These are phyloP conservation scores for Aspergillus neotritici DNA, from an alignment of 2,329 filamentous ascomycete genomes.

Conservation along the genomic window DNA sequence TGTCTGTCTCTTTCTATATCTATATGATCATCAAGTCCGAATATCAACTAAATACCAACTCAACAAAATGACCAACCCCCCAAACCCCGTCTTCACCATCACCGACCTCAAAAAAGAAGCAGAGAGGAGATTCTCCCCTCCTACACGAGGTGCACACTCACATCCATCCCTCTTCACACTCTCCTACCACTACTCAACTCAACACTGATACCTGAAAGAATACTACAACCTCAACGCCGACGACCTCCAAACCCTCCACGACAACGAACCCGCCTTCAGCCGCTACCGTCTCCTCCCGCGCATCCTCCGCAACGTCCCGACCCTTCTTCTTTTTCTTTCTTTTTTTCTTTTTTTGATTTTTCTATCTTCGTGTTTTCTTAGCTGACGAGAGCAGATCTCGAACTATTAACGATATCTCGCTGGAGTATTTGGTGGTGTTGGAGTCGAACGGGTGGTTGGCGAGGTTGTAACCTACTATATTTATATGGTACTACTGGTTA, in stretches of 20 bases:
- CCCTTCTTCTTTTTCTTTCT: conserved; percentile 4
- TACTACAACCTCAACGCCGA: conserved; percentile 8
- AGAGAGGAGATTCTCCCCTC: not conserved
- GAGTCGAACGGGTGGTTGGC: conserved; percentile 23
- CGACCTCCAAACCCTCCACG: conserved; percentile 3
- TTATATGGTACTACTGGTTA: too few relatives aligned
- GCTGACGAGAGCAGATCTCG: conserved; percentile 19
- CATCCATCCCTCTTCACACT: too few relatives aligned
- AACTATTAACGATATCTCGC: conserved; percentile 25
- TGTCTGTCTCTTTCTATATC: too few relatives aligned
- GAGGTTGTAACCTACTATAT: conserved; percentile 17
- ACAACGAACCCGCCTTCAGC: conserved; percentile 7
- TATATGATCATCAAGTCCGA: too few relatives aligned
- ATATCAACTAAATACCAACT: too few relatives aligned
- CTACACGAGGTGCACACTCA: not conserved
- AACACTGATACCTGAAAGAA: not conserved
- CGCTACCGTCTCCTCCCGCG: conserved; percentile 7
- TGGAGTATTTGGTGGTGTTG: conserved; percentile 24
- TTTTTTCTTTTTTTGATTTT: not conserved
- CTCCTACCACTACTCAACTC: too few relatives aligned
- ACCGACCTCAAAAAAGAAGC: conserved; percentile 1
- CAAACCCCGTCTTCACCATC: conserved; percentile 4
- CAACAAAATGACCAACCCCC: too few relatives aligned
- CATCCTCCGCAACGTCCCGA: conserved; percentile 5
- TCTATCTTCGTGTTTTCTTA: not conserved